Percentiles rank a stretch among this genome's conserved stretches.
Conservation (phyloP, 148 eudicot genomes). For the Mesembryanthemum crystallinum region DNA sequence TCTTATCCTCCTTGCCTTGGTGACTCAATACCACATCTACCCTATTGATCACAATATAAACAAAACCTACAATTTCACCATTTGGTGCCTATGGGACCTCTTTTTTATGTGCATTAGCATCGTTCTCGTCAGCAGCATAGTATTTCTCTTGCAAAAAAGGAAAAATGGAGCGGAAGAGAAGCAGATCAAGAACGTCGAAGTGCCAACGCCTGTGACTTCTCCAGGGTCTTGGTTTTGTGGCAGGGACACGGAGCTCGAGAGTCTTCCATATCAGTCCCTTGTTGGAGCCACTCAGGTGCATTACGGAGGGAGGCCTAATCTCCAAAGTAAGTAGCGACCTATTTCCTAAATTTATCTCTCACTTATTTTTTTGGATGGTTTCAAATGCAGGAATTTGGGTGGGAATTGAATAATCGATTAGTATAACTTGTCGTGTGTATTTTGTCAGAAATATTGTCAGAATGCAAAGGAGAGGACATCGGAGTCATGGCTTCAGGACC, state of each 20-base stretch:
- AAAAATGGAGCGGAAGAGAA: conserved; percentile 13
- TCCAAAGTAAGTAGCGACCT: conserved; percentile 36
- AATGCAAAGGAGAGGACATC: conserved; percentile 20
- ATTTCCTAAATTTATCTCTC: not conserved
- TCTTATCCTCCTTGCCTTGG: conserved; percentile 33
- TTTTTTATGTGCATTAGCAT: conserved; percentile 38
- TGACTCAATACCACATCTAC: conserved; percentile 45
- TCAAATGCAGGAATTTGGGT: too few species aligned
- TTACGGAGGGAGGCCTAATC: conserved; percentile 44
- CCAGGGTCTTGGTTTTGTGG: conserved; percentile 40
- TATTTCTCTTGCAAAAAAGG: conserved; percentile 37
- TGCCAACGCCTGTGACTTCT: conserved; percentile 31
- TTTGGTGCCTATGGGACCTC: conserved; percentile 40
- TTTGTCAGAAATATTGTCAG: conserved; percentile 26
- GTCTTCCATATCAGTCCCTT: conserved; percentile 40
- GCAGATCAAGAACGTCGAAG: conserved; percentile 35
- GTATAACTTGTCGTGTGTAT: not conserved
- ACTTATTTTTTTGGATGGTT: too few species aligned
- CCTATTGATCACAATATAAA: conserved; percentile 37
- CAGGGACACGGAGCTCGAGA: conserved; percentile 38
- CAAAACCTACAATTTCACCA: conserved; percentile 28
- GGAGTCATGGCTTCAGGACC: conserved; percentile 37
- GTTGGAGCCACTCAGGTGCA: conserved; percentile 45
- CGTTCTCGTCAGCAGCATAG: conserved; percentile 25
- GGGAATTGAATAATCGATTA: not conserved